phyloP scores from a whole-genome alignment of 1,139 yeast genomes.

The Kodamaea alishanica region DNA sequence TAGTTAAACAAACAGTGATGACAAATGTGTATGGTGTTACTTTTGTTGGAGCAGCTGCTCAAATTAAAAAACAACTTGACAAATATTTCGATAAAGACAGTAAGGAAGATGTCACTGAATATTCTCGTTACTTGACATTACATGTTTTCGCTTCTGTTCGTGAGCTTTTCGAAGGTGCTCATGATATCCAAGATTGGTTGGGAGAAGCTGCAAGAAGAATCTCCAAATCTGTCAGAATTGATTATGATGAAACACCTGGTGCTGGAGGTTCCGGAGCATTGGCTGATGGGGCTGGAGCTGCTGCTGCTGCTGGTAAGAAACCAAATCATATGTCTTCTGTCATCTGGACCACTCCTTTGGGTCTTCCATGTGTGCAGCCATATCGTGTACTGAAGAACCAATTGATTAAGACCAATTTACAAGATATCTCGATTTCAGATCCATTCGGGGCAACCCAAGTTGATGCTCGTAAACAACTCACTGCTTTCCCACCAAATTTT shows the following conservation, averaged over 20 bases:
- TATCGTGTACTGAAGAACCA: slow-evolving; percentile 67
- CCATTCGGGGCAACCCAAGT: slow-evolving; percentile 82
- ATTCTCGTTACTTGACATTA: slow-evolving; percentile 67
- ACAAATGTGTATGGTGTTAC: slow-evolving; percentile 98
- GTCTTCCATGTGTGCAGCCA: slow-evolving; percentile 94
- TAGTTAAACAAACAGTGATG: slow-evolving; percentile 97
- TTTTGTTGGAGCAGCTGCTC: slow-evolving; percentile 86
- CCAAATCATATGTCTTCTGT: slow-evolving; percentile 79
- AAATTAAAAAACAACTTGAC: slow-evolving; percentile 66
- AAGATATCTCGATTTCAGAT: slow-evolving; percentile 76
- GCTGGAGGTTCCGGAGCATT: no score
- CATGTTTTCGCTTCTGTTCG: slow-evolving; percentile 83
- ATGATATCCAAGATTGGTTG: slow-evolving; percentile 93
- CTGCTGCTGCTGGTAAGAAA: slow-evolving; percentile 27
- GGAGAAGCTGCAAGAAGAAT: slow-evolving; percentile 82
- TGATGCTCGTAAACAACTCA: slow-evolving; percentile 81
- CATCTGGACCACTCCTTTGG: slow-evolving; percentile 96
- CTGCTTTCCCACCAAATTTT: slow-evolving; percentile 95
- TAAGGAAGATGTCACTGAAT: slow-evolving; percentile 37
- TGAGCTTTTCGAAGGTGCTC: slow-evolving; percentile 88
- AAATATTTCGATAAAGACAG: slow-evolving; percentile 42
- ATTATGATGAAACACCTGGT: slow-evolving; percentile 32
- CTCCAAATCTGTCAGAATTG: slow-evolving; percentile 72
- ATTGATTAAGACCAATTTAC: slow-evolving; percentile 73
- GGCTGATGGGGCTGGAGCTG: neutral